phyloP scores from a whole-genome alignment of 129 eudicot species.

The Mikania micrantha region DNA sequence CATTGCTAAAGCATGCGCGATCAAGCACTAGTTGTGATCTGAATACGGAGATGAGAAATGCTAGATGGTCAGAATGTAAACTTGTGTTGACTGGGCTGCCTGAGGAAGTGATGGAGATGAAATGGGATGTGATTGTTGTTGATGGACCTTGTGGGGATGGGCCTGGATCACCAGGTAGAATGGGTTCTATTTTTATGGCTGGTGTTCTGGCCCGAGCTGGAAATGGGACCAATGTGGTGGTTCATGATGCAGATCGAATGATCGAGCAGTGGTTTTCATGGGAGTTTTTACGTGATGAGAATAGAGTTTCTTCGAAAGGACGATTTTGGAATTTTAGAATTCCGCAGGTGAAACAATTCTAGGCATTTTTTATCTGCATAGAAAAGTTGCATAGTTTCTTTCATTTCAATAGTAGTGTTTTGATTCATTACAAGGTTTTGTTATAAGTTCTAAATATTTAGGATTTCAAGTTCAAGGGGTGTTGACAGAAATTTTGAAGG shows the following conservation, averaged over 20 bases:
- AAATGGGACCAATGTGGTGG: slow-evolving; percentile 58
- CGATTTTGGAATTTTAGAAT: slow-evolving; percentile 70
- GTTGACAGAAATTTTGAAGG: too few relatives aligned
- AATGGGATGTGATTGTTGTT: slow-evolving; percentile 80
- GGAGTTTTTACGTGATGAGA: slow-evolving; percentile 80
- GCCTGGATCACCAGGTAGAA: slow-evolving; percentile 74
- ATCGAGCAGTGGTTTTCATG: slow-evolving; percentile 90
- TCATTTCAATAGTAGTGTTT: not conserved
- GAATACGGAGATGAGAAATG: slow-evolving; percentile 1
- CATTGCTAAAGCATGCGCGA: slow-evolving; percentile 61
- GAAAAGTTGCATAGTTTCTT: not conserved
- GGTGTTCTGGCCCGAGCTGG: slow-evolving; percentile 60
- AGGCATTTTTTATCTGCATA: slow-evolving; percentile 43
- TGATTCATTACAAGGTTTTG: not conserved
- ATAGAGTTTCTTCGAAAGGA: slow-evolving; percentile 80
- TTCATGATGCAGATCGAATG: slow-evolving; percentile 77
- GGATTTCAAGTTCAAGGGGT: too few relatives aligned
- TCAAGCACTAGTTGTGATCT: slow-evolving; percentile 37
- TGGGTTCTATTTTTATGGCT: slow-evolving; percentile 77
- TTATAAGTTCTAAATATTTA: not conserved
- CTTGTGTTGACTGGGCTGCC: slow-evolving; percentile 57
- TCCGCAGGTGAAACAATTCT: slow-evolving; percentile 19
- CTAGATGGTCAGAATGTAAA: slow-evolving; percentile 38
- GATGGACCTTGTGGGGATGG: slow-evolving; percentile 74
- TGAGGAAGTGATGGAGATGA: slow-evolving; percentile 32